Conservation (phyloP, 1,139 yeast species). For the Kodamaea alishanica region DNA sequence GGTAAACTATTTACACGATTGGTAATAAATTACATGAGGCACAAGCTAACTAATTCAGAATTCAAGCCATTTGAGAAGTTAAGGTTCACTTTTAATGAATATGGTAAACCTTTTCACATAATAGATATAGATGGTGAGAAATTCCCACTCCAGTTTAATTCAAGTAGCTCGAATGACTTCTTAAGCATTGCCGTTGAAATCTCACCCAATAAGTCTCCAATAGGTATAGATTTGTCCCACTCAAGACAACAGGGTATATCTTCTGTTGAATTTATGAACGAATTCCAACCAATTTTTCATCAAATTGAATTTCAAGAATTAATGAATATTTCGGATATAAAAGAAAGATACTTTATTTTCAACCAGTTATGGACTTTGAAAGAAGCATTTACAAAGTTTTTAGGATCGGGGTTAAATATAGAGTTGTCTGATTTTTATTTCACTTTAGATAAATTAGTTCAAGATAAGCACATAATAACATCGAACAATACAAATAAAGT, state of each 20-base stretch:
- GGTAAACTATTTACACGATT: slow-evolving; percentile 22
- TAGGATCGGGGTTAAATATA: slow-evolving; percentile 60
- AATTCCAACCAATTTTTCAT: slow-evolving; percentile 51
- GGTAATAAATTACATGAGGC: slow-evolving; percentile 23
- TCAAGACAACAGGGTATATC: slow-evolving; percentile 39
- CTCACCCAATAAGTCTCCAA: slow-evolving; percentile 18
- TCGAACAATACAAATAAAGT: neutral
- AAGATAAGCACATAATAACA: too few relatives aligned
- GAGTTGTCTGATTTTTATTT: slow-evolving; percentile 34
- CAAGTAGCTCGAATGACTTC: slow-evolving; percentile 56
- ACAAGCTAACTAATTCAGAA: slow-evolving; percentile 1
- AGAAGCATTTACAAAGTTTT: slow-evolving; percentile 61
- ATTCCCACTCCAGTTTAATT: slow-evolving; percentile 36
- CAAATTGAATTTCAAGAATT: slow-evolving; percentile 36
- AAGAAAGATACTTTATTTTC: slow-evolving; percentile 29
- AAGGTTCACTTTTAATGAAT: slow-evolving; percentile 23
- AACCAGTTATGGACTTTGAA: slow-evolving; percentile 70
- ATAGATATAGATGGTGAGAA: slow-evolving; percentile 5
- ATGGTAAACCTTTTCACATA: slow-evolving; percentile 35
- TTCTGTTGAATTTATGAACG: slow-evolving; percentile 30
- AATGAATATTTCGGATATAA: slow-evolving; percentile 11
- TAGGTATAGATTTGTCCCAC: slow-evolving; percentile 67
- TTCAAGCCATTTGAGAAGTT: slow-evolving; percentile 21
- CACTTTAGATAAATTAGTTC: slow-evolving; percentile 1
- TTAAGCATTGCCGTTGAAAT: slow-evolving; percentile 42